These are phyloP conservation scores for Xerocomellus intermedius DNA, from an alignment of 768 basidiomycete genomes.

Conservation along the genomic window DNA sequence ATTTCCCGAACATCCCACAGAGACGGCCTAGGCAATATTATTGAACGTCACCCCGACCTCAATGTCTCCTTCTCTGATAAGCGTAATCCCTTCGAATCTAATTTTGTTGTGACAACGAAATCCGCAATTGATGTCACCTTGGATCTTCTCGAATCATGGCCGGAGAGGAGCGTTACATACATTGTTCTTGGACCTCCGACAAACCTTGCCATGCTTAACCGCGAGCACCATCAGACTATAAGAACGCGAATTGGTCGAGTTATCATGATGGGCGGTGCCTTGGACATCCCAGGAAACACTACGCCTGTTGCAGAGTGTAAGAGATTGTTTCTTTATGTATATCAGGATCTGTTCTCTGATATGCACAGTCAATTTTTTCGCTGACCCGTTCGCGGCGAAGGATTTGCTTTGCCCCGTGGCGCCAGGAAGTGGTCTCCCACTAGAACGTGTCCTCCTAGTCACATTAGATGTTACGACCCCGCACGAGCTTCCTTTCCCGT, in stretches of 20 bases:
- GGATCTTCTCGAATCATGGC: constrained; percentile 50
- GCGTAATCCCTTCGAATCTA: constrained; percentile 33
- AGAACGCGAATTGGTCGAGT: constrained; percentile 65
- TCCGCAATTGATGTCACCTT: constrained; percentile 55
- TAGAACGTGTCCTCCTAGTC: constrained; percentile 64
- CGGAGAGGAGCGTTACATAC: constrained; percentile 61
- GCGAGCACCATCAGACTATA: constrained; percentile 51
- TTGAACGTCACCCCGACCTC: constrained; percentile 64
- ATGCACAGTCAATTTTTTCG: constrained; percentile 73
- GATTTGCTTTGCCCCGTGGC: constrained; percentile 52
- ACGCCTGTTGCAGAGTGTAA: constrained; percentile 81
- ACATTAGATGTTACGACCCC: constrained; percentile 82
- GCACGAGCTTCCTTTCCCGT: constrained; percentile 73
- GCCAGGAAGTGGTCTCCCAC: constrained; percentile 48
- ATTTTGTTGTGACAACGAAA: constrained; percentile 45
- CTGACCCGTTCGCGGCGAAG: constrained; percentile 82
- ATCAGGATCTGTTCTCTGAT: not conserved
- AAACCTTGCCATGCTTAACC: constrained; percentile 69
- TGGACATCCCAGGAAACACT: constrained; percentile 90
- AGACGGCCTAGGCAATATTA: constrained; percentile 67
- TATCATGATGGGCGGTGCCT: constrained; percentile 89
- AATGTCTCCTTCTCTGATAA: constrained; percentile 25
- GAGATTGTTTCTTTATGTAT: constrained; percentile 15
- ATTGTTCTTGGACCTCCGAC: constrained; percentile 77
- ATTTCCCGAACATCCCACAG: constrained; percentile 34